phyloP scores from a whole-genome alignment of 2,329 filamentous ascomycete species.

The Colletotrichum endophyticum region DNA sequence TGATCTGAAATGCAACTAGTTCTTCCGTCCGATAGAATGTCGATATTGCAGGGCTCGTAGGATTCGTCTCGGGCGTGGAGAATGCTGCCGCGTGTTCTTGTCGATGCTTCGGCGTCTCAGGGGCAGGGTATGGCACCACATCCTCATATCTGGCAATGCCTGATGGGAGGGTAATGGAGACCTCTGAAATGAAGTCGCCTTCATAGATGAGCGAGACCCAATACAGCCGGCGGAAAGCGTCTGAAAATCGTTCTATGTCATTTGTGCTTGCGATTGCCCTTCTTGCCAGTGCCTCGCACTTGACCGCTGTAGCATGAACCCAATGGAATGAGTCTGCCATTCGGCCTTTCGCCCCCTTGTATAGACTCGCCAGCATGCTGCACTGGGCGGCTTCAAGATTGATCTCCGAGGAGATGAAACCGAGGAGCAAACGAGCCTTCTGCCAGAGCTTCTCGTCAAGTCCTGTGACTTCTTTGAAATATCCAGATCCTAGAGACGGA shows the following conservation, averaged over 20 bases:
- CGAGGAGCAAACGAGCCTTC: conserved; percentile 27
- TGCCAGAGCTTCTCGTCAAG: conserved; percentile 23
- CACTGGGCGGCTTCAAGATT: conserved; percentile 29
- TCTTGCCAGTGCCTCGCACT: conserved; percentile 28
- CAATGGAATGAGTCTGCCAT: conserved; percentile 29
- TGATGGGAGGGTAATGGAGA: conserved; percentile 30
- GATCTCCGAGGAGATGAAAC: conserved; percentile 23
- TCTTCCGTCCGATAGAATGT: conserved; percentile 23
- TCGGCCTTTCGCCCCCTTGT: conserved; percentile 26
- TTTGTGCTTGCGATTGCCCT: background rate
- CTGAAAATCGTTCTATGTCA: conserved; percentile 4
- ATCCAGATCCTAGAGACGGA: background rate
- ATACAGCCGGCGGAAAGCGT: conserved; percentile 29
- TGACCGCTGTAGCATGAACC: conserved; percentile 29
- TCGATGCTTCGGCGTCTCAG: background rate
- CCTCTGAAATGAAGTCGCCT: conserved; percentile 33
- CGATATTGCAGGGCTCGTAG: background rate
- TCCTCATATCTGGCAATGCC: conserved; percentile 34
- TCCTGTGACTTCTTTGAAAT: background rate
- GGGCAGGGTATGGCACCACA: conserved; percentile 26
- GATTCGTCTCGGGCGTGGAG: background rate
- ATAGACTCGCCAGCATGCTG: conserved; percentile 30
- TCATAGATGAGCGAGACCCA: conserved; percentile 35
- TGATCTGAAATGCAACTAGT: conserved; percentile 33
- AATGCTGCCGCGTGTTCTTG: background rate